phyloP scores from a whole-genome alignment of 2,329 filamentous ascomycete species.

The Xylaria hypoxylon region DNA sequence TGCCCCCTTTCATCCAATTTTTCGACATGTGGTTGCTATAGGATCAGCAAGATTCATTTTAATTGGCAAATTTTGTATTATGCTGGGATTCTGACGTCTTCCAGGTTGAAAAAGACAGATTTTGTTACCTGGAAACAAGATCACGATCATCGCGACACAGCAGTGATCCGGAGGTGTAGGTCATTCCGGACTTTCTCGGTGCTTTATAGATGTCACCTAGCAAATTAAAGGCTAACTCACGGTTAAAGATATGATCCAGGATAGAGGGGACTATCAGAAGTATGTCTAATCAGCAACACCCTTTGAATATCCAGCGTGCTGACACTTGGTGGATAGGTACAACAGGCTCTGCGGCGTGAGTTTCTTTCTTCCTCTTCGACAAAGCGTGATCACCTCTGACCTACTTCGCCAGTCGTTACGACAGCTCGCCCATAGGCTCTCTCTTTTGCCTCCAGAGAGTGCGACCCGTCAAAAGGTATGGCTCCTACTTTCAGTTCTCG shows the following conservation, averaged over 20 bases:
- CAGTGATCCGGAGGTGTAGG: constrained; percentile 73
- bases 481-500: not conserved
- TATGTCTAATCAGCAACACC: constrained; percentile 24
- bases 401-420: constrained; percentile 72
- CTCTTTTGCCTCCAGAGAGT: constrained; percentile 83
- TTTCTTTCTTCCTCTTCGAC: constrained; percentile 34
- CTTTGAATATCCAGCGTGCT: constrained; percentile 3
- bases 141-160: constrained; percentile 81
- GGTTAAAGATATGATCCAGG: constrained; percentile 78
- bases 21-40: not conserved
- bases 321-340: constrained; percentile 47
- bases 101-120: constrained; percentile 82
- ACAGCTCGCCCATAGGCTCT: constrained; percentile 88
- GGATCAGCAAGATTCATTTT: not conserved
- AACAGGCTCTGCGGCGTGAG: constrained; percentile 76
- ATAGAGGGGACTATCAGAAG: constrained; percentile 82
- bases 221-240: constrained; percentile 2
- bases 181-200: not conserved
- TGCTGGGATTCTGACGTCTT: constrained; percentile 13
- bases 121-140: constrained; percentile 95
- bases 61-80: not conserved
- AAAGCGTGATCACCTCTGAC: constrained; percentile 8
- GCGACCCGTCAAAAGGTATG: constrained; percentile 74
- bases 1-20: not conserved
- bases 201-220: not conserved